phyloP scores from a whole-genome alignment of 495 filamentous ascomycete genomes.

The Aspergillus bertholletiae region DNA sequence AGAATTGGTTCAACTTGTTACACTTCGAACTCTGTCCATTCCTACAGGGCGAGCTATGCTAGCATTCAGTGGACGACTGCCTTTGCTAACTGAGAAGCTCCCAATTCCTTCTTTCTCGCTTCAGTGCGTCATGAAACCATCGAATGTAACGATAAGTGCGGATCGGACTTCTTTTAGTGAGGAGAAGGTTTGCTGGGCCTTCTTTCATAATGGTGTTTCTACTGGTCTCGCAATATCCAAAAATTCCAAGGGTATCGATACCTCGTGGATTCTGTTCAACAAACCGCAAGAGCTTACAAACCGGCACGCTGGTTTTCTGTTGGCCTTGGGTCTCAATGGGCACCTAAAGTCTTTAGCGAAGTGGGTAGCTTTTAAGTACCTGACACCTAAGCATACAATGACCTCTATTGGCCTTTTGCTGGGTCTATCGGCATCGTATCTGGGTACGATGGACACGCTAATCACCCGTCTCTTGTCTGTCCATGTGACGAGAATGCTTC shows the following conservation, averaged over 20 bases:
- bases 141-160: conserved; percentile 81
- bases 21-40: conserved; percentile 81
- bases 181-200: conserved; percentile 96
- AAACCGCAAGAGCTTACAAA: conserved; percentile 90
- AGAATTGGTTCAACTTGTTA: conserved; percentile 77
- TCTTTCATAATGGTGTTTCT: conserved; percentile 93
- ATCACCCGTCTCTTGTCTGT: conserved; percentile 94
- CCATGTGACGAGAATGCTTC: conserved; percentile 94
- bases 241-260: conserved; percentile 90
- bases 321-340: conserved; percentile 92
- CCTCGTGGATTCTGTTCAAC: conserved; percentile 97
- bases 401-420: conserved; percentile 93
- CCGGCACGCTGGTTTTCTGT: conserved; percentile 87
- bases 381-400: conserved; percentile 98
- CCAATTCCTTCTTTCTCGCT: conserved; percentile 83
- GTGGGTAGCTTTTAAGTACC: conserved; percentile 98
- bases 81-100: conserved; percentile 86
- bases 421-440: conserved; percentile 85
- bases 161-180: conserved; percentile 82
- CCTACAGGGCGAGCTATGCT: conserved; percentile 80
- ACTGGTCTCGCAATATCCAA: conserved; percentile 87
- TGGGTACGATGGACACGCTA: conserved; percentile 94
- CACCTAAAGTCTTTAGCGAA: conserved; percentile 91
- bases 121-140: conserved; percentile 83
- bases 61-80: conserved; percentile 76